Conservation (phyloP, 2,329 filamentous ascomycete genomes). For the Aspergillus intermedius region DNA sequence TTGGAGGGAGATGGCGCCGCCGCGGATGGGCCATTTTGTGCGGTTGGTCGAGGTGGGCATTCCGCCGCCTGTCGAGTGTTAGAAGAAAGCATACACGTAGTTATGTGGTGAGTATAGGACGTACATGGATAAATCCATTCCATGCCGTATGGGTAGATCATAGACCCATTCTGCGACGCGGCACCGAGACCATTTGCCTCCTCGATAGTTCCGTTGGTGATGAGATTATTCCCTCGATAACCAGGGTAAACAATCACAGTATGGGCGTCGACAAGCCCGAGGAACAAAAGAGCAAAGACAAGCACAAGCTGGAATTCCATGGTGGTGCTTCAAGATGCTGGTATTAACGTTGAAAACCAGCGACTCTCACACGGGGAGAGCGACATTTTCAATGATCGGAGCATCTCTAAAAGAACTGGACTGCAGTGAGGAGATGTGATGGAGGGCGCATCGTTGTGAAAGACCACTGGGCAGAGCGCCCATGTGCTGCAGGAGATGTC, state of each 20-base stretch:
- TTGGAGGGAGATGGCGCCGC: conserved; percentile 83
- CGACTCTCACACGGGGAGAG: conserved; percentile 13
- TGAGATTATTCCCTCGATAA: conserved; percentile 79
- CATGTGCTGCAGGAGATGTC: conserved; percentile 28
- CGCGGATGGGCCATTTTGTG: conserved; percentile 82
- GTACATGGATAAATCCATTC: conserved; percentile 93
- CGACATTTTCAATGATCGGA: neutral
- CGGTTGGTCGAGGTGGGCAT: conserved; percentile 70
- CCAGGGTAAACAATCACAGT: conserved; percentile 81
- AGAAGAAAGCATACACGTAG: neutral
- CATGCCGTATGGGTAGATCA: conserved; percentile 74
- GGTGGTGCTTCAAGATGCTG: neutral
- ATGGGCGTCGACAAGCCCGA: conserved; percentile 47
- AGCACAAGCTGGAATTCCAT: neutral
- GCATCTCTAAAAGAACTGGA: neutral
- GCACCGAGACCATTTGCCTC: conserved; percentile 40
- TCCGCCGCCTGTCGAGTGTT: conserved; percentile 63
- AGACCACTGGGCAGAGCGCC: neutral
- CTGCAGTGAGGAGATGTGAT: neutral
- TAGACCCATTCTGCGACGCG: conserved; percentile 42
- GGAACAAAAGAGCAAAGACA: neutral
- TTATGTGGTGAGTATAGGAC: conserved; percentile 29
- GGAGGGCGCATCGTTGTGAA: neutral
- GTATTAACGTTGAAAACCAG: conserved; percentile 15
- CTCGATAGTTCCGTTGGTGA: conserved; percentile 59